Evolutionary conservation across 805 yeast species (phyloP), one percentile per base, ranked within the genome.

Genomic region (Yamadazyma nakazawae): DNA sequence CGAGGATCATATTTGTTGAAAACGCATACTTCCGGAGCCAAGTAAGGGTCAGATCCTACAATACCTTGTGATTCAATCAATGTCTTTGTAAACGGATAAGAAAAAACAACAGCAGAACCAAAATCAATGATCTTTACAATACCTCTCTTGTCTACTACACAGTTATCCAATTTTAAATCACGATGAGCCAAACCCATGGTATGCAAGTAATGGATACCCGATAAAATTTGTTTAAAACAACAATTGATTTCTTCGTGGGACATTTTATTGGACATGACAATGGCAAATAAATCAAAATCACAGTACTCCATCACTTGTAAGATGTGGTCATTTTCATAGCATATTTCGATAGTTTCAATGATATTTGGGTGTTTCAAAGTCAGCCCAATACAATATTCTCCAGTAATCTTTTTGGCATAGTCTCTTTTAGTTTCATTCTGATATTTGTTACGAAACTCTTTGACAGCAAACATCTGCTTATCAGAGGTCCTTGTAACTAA

Each of bases 221-320:
- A 76, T 34, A 81, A 69, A 36, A 87, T 75, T 66, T 87, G 96
- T 61, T 82, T 85, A 47, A 87, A 71, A 61, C 89, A 87, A 61
- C 95, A 87, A 59, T 86, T 86, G 53, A 86, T 85, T 62, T 87
- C 95, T 45, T 82, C 83, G 58, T 94, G 75, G 5, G 86, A 75
- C 91, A 87, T 85, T 56, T 81, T 77, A 19, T 90, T 91, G 4
- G 89, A 82, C 95, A 87, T 87, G 13, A 87, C 95, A 37, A 87
- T 89, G 0, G 90, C 89, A 61, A 87, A 87, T 63, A 87, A 85
- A 67, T 87, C 96, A 36, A 81, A 77, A 7, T 96, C 88, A 57
- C 96, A 88, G 63, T 84, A 92, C 67, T 94, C 99, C 97, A 94
- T 90, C 45, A 94, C 89, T 65, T 92, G 96, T 44, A 69, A 84